Conservation (phyloP, 257 asterid genomes). For the Voacanga thouarsii region DNA sequence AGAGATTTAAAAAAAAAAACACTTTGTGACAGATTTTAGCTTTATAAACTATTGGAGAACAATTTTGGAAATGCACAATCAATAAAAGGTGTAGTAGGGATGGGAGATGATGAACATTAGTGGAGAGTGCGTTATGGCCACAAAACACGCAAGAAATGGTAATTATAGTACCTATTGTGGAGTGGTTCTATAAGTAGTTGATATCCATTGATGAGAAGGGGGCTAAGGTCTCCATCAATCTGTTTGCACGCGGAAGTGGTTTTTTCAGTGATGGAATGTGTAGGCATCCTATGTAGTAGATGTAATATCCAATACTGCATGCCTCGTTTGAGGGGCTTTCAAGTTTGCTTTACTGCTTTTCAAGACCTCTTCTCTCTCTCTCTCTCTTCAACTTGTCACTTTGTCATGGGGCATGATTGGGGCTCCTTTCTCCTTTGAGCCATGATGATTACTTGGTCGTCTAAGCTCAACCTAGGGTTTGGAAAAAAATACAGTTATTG, state of each 20-base stretch:
- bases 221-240: background rate
- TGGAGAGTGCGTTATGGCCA: background rate
- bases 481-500: no score
- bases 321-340: slow-evolving; percentile 12
- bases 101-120: background rate
- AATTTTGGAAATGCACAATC: no score
- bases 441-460: slow-evolving; percentile 20
- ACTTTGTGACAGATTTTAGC: no score
- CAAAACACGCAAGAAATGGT: background rate
- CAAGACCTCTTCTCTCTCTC: background rate
- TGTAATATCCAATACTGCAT: no score
- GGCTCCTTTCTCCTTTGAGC: slow-evolving; percentile 18
- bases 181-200: background rate
- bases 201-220: background rate
- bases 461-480: background rate
- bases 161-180: background rate
- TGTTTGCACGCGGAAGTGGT: slow-evolving; percentile 5
- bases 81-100: background rate
- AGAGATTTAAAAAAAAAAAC: no score
- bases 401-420: slow-evolving; percentile 18
- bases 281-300: slow-evolving; percentile 2
- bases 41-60: no score
- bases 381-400: background rate
- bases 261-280: background rate
- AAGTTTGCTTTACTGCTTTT: slow-evolving; percentile 8